These are phyloP conservation scores for Acanthamoeba castellanii DNA, from an alignment of 208 protist genomes.

Conservation along the genomic window DNA sequence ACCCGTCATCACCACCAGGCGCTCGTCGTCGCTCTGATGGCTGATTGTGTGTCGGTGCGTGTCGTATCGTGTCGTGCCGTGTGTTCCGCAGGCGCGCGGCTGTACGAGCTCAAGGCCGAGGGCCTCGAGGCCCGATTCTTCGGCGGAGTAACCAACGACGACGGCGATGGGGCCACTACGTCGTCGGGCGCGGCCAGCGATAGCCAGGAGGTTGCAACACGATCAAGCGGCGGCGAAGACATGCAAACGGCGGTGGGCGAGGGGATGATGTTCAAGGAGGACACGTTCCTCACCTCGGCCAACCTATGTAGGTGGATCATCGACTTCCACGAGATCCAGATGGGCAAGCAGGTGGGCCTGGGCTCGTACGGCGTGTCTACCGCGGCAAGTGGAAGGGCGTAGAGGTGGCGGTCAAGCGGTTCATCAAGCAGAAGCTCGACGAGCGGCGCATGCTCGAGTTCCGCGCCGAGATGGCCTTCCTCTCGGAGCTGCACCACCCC, in stretches of 20 bases:
- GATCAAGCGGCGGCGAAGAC: background rate
- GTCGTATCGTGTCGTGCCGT: too few species aligned
- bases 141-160: background rate
- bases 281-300: background rate
- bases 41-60: background rate
- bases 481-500: slow-evolving; percentile 9
- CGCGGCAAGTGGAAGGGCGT: slow-evolving; percentile 49
- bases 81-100: background rate
- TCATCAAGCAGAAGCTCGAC: slow-evolving; percentile 28
- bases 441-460: slow-evolving; percentile 16
- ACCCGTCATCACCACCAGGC: background rate
- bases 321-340: background rate
- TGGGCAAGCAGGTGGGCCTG: slow-evolving; percentile 6
- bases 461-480: slow-evolving; percentile 10
- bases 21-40: background rate
- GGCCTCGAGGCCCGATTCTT: slow-evolving; percentile 28
- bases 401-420: slow-evolving; percentile 16
- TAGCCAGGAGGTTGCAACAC: too few species aligned
- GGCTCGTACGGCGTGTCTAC: slow-evolving; percentile 39
- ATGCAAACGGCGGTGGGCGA: background rate
- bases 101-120: slow-evolving; percentile 9
- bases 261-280: background rate
- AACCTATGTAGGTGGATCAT: background rate
- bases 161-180: background rate
- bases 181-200: background rate